Conservation (phyloP, 495 filamentous ascomycete genomes). For the Penicillium argentinense region DNA sequence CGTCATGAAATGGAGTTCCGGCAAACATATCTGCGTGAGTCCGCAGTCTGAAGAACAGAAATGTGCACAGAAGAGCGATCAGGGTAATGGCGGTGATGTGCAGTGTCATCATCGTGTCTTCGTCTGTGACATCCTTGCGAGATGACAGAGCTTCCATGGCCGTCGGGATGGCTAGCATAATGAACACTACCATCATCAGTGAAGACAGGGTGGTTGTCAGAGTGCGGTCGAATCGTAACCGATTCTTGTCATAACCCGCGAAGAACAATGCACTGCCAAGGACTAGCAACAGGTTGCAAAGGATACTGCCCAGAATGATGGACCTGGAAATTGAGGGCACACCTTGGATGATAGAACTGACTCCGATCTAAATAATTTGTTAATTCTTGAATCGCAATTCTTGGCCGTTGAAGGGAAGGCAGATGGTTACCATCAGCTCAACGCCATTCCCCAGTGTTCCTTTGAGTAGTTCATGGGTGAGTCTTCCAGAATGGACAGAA, state of each 20-base stretch:
- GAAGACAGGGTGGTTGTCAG: constrained; percentile 25
- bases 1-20: background rate
- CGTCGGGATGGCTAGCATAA: constrained; percentile 24
- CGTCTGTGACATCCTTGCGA: background rate
- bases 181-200: constrained; percentile 25
- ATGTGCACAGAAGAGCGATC: background rate
- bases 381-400: too few species aligned
- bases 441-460: constrained; percentile 28
- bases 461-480: constrained; percentile 22
- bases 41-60: background rate
- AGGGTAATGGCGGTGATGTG: background rate
- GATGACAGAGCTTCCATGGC: constrained; percentile 24
- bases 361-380: constrained; percentile 22
- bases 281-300: constrained; percentile 26
- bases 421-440: constrained; percentile 21
- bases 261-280: constrained; percentile 23
- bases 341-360: constrained; percentile 14
- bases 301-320: constrained; percentile 21
- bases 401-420: background rate
- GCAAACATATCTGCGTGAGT: constrained; percentile 1
- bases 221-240: constrained; percentile 22
- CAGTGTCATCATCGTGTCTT: background rate
- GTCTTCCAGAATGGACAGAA: constrained; percentile 4
- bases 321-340: constrained; percentile 17
- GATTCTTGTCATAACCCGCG: constrained; percentile 21